A percentile compares a stretch with the other conserved stretches of the same genome.
phyloP scores from a whole-genome alignment of 495 filamentous ascomycete species.

The Podospora comata region DNA sequence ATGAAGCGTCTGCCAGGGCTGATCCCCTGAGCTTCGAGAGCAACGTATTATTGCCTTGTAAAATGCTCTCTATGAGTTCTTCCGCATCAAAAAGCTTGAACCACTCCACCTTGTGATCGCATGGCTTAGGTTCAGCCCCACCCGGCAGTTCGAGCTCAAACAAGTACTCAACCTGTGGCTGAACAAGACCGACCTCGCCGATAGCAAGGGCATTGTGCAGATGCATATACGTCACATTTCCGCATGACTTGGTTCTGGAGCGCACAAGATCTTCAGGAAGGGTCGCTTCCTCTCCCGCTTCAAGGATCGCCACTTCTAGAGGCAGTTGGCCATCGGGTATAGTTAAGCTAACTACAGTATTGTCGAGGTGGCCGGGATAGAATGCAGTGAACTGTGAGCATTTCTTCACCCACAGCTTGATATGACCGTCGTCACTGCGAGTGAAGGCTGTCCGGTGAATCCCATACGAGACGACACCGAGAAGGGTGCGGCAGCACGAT shows the following conservation, averaged over 20 bases:
- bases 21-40: neutral
- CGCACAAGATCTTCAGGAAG: neutral
- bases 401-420: neutral
- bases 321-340: neutral
- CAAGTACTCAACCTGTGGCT: conserved; percentile 1
- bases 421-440: neutral
- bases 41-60: neutral
- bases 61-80: neutral
- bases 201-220: neutral
- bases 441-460: neutral
- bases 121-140: neutral
- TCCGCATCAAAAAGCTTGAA: neutral
- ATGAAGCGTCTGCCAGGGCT: neutral
- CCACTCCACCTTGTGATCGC: neutral
- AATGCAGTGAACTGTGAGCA: neutral
- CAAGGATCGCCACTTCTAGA: neutral
- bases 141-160: neutral
- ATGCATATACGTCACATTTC: neutral
- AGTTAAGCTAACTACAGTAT: neutral
- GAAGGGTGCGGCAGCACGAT: neutral
- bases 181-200: neutral
- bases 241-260: neutral
- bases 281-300: neutral
- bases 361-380: neutral
- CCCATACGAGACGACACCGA: neutral